phyloP scores from a whole-genome alignment of 208 protist species.

The Kentomonas sorsogonicus region DNA sequence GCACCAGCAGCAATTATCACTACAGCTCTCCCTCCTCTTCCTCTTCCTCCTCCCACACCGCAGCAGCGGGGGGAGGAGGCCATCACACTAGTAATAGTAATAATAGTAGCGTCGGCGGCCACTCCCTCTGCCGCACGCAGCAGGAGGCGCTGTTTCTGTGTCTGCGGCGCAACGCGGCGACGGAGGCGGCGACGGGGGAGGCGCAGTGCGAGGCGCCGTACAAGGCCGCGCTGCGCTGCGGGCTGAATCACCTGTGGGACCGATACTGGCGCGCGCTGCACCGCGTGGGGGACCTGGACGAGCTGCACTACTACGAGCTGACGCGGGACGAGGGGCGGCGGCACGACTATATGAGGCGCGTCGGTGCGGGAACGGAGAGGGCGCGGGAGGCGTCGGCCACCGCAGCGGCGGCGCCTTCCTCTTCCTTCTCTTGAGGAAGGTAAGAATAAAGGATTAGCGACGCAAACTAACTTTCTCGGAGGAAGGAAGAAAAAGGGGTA shows the following conservation, averaged over 20 bases:
- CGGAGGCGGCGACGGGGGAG: conserved; percentile 41
- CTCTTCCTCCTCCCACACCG: no score
- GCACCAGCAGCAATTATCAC: no score
- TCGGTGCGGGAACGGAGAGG: no score
- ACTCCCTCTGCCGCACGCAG: conserved; percentile 36
- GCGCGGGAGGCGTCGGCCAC: no score
- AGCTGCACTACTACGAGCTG: conserved; percentile 73
- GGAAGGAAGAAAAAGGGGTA: no score
- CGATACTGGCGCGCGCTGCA: conserved; percentile 76
- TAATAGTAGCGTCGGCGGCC: no score
- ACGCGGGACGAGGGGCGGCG: conserved; percentile 72
- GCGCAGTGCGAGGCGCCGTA: conserved; percentile 58
- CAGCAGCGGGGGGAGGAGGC: no score
- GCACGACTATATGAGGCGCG: conserved; percentile 58
- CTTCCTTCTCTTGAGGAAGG: not conserved
- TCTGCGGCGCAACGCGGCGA: conserved; percentile 40
- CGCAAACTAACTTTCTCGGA: no score
- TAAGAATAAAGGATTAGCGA: no score
- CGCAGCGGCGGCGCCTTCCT: no score
- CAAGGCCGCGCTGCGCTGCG: conserved; percentile 61
- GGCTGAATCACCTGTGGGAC: conserved; percentile 81
- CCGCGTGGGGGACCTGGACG: conserved; percentile 64
- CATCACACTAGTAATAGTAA: no score
- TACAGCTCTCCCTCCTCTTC: no score
- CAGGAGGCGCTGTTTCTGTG: conserved; percentile 45